phyloP scores from a whole-genome alignment of 345 rosid genomes.

The Pistacia vera region DNA sequence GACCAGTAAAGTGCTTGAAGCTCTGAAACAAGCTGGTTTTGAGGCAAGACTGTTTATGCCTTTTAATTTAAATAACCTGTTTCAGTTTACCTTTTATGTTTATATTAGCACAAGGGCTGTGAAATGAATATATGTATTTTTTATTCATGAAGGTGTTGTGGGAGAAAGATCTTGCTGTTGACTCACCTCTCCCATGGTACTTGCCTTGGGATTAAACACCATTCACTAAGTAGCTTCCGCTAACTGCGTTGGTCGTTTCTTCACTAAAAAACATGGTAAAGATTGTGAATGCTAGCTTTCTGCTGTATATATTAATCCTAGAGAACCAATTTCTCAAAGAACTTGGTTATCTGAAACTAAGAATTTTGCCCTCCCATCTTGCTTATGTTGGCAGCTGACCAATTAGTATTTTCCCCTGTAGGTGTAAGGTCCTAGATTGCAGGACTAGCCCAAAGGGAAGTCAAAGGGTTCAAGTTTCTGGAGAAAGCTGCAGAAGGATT shows the following conservation, averaged over 20 bases:
- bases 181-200: slow-evolving; percentile 81
- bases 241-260: slow-evolving; percentile 76
- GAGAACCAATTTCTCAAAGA: not conserved
- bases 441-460: slow-evolving; percentile 95
- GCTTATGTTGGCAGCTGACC: not conserved
- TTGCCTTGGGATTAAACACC: slow-evolving; percentile 77
- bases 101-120: too few relatives aligned
- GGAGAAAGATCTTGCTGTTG: slow-evolving; percentile 79
- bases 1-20: slow-evolving; percentile 79
- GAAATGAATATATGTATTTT: not conserved
- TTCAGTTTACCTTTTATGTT: not conserved
- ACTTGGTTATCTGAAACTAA: not conserved
- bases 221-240: slow-evolving; percentile 82
- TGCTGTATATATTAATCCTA: not conserved
- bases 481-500: slow-evolving; percentile 97
- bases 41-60: slow-evolving; percentile 50
- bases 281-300: slow-evolving; percentile 1
- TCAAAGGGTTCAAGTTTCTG: slow-evolving; percentile 81
- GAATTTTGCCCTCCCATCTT: not conserved
- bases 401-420: slow-evolving; percentile 17
- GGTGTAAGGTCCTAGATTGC: slow-evolving; percentile 85
- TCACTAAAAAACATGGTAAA: slow-evolving; percentile 87
- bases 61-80: not conserved
- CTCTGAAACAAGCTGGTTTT: slow-evolving; percentile 87
- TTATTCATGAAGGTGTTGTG: slow-evolving; percentile 56